A percentile compares a stretch with the other conserved stretches of the same genome.
Evolutionary conservation across 2,329 filamentous ascomycete genomes (phyloP).

Genomic region (Cladophialophora carrionii): DNA sequence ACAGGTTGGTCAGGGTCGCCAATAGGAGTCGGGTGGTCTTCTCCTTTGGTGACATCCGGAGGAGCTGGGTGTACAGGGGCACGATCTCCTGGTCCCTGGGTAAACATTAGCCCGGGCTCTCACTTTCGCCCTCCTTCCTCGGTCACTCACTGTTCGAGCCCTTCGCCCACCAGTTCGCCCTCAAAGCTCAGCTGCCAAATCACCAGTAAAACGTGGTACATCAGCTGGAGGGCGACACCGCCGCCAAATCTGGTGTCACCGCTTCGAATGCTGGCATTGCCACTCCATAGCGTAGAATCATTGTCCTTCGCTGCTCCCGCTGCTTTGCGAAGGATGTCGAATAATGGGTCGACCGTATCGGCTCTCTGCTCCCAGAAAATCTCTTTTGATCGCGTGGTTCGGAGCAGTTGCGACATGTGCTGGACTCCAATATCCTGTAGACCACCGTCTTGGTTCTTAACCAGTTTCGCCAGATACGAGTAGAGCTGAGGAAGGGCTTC

Average conservation of each 20-base stretch:
- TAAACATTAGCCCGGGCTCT: slow-evolving; percentile 35
- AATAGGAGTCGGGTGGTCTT: slow-evolving; percentile 93
- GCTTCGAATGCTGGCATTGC: slow-evolving; percentile 60
- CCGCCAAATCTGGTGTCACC: slow-evolving; percentile 68
- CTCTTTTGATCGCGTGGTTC: slow-evolving; percentile 71
- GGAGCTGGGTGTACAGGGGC: slow-evolving; percentile 85
- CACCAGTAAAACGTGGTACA: slow-evolving; percentile 91
- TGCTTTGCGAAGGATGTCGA: slow-evolving; percentile 76
- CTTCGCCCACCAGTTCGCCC: slow-evolving; percentile 68
- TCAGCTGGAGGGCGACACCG: slow-evolving; percentile 84
- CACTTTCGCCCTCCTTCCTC: background rate
- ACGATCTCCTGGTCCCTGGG: slow-evolving; percentile 87
- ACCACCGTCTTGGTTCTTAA: slow-evolving; percentile 82
- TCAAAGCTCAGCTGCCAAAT: slow-evolving; percentile 98
- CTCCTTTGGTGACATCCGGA: slow-evolving; percentile 92
- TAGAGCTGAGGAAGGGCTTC: slow-evolving; percentile 81
- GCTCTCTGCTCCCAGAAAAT: slow-evolving; percentile 90
- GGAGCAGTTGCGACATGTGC: slow-evolving; percentile 82
- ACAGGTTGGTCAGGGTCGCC: slow-evolving; percentile 85
- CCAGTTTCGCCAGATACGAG: slow-evolving; percentile 80
- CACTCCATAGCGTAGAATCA: slow-evolving; percentile 61
- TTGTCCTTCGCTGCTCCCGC: slow-evolving; percentile 73
- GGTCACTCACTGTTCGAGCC: slow-evolving; percentile 73
- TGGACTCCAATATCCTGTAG: slow-evolving; percentile 95
- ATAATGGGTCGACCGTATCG: slow-evolving; percentile 78